Evolutionary conservation across 495 filamentous ascomycete genomes (phyloP).

Genomic region (Coniosporium apollinis): DNA sequence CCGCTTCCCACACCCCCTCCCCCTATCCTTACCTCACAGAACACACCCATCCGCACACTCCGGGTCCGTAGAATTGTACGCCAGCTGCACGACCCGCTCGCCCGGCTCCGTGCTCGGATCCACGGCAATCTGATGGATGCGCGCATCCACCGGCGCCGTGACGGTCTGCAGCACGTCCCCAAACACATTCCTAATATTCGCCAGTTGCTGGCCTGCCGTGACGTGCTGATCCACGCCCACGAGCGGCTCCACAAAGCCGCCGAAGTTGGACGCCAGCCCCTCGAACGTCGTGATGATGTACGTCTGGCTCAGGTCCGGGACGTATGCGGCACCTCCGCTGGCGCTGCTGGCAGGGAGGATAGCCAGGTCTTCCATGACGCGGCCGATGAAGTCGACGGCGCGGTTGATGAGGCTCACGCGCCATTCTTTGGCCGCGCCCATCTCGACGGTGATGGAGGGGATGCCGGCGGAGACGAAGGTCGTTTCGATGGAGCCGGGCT

Average conservation of each 20-base stretch:
- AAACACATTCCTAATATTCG: slow-evolving; percentile 4
- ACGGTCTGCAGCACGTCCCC: slow-evolving; percentile 5
- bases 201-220: slow-evolving; percentile 3
- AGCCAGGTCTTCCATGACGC: slow-evolving; percentile 5
- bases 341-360: slow-evolving; percentile 1
- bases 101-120: slow-evolving; percentile 6
- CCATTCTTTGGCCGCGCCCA: slow-evolving; percentile 4
- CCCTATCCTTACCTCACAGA: too few relatives aligned
- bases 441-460: slow-evolving; percentile 8
- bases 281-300: slow-evolving; percentile 2
- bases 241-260: slow-evolving; percentile 4
- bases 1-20: too few relatives aligned
- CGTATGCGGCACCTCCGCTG: too few relatives aligned
- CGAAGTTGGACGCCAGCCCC: neutral
- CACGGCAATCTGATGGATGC: slow-evolving; percentile 1
- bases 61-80: too few relatives aligned
- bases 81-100: too few relatives aligned
- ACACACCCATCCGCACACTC: too few relatives aligned
- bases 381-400: slow-evolving; percentile 3
- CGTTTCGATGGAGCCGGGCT: slow-evolving; percentile 8
- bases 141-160: neutral
- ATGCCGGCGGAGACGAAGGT: slow-evolving; percentile 7
- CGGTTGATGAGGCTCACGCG: slow-evolving; percentile 1
- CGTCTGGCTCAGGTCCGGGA: slow-evolving; percentile 2
- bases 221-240: slow-evolving; percentile 1